Evolutionary conservation across 2,329 filamentous ascomycete genomes (phyloP), one percentile per base, ranked within the genome.

Genomic region (Neonectria coccinea): DNA sequence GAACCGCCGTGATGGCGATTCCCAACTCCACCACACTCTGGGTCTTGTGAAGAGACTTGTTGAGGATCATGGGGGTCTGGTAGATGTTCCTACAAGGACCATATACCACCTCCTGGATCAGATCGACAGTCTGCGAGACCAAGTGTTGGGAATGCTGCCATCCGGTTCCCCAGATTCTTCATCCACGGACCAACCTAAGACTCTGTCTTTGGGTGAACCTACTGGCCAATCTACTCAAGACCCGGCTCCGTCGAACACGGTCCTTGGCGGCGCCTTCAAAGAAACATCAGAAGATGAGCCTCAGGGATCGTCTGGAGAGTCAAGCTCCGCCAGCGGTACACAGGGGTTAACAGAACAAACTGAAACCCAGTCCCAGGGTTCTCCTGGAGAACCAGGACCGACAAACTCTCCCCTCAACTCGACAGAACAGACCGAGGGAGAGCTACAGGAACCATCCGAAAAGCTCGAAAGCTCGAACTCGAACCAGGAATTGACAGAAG

Each of bases 21-120:
- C 62, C 42, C 56, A 51, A 33, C 53, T 72, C 33, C 60, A 67
- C 39, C 66, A 67, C 27, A 64, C 56, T 57, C 47, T 73, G 14
- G 45, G 52, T 29, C 41, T 73, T 18, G 67, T 68, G 66, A 54
- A 67, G 54, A 62, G 68, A 29, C 33, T 78, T 29, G 73, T 78
- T 22, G 71, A 77, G 45, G 63, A 67, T 16, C 67, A 72, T 2
- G 66, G 69, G 8, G 62, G 63, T 9, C 69, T 70, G 14, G 65
- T 77, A n/a, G 67, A 74, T 16, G 69, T 78, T 33, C 62, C 74
- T 5, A 61, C 68, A 27, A 58, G 68, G 25, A 68, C 69, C 20
- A 51, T 79, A 6, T 52, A 70, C 5, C 66, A 70, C 29, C 72
- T 79, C 20, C 66, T 79, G 6, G 60, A 70, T 44, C 74, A 75